Evolutionary conservation across 192 early-diverging fungal genomes (phyloP).

Genomic region (Rhizophagus clarus): DNA sequence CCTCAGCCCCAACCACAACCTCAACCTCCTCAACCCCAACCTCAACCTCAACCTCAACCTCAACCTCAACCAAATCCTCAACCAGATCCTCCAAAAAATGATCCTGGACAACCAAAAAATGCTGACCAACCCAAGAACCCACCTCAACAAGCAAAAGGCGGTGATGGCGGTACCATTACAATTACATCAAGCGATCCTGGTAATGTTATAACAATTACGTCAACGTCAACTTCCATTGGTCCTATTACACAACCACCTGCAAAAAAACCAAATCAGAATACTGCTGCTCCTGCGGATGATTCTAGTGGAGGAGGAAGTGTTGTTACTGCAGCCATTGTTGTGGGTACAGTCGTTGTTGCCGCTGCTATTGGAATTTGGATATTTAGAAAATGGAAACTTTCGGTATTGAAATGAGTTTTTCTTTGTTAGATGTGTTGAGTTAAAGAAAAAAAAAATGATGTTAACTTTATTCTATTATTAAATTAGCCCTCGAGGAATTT

Average conservation of each 20-base stretch:
- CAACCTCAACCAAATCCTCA: not conserved
- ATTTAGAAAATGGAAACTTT: conserved; percentile 56
- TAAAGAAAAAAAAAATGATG: not conserved
- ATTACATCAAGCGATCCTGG: not conserved
- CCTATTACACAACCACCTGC: not conserved
- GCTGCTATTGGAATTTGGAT: conserved; percentile 54
- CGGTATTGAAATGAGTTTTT: conserved; percentile 36
- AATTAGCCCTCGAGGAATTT: conserved; percentile 47
- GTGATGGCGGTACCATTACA: not conserved
- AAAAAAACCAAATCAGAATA: not conserved
- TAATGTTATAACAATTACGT: not conserved
- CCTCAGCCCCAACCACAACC: not conserved
- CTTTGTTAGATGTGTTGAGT: not conserved
- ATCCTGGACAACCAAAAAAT: not conserved
- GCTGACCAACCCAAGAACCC: not conserved
- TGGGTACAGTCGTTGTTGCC: conserved; percentile 44
- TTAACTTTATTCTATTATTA: not conserved
- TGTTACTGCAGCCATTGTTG: conserved; percentile 45
- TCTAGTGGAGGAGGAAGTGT: conserved; percentile 26
- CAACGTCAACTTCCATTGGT: too few relatives aligned
- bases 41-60: not conserved
- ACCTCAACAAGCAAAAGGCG: not conserved
- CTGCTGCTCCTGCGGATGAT: not conserved
- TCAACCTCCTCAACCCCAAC: not conserved
- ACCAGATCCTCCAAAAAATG: not conserved